Percentiles rank a stretch among this genome's conserved stretches.
These are phyloP conservation scores for Paramecium pentaurelia DNA, from an alignment of 73 alveolate genomes.

Conservation along the genomic window DNA sequence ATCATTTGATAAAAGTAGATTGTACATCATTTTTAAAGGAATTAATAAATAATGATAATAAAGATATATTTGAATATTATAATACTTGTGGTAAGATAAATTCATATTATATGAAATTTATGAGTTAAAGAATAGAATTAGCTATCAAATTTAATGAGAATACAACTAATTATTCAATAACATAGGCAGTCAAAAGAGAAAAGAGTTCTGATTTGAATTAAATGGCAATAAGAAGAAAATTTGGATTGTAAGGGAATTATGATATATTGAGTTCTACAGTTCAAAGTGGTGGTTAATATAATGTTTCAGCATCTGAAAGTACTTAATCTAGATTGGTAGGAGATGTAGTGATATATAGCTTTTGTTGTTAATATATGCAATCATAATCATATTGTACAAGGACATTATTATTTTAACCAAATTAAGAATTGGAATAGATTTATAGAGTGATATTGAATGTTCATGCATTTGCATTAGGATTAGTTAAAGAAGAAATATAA, in stretches of 20 bases:
- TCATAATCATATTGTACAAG: background rate
- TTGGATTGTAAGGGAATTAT: background rate
- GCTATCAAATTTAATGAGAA: background rate
- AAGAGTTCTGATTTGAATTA: background rate
- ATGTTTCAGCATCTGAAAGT: background rate
- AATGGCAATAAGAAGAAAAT: background rate
- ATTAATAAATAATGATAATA: background rate
- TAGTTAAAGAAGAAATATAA: background rate
- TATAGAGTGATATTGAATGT: background rate
- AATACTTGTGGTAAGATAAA: background rate
- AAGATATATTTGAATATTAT: background rate
- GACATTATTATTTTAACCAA: conserved; percentile 2
- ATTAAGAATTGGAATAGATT: background rate
- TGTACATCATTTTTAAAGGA: background rate
- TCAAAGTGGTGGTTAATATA: conserved; percentile 38
- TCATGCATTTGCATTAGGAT: conserved; percentile 2
- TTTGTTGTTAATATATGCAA: background rate
- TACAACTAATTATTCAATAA: background rate
- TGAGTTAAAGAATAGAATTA: background rate
- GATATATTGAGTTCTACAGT: background rate
- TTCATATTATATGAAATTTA: background rate
- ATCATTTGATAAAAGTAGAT: background rate
- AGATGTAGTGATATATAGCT: background rate
- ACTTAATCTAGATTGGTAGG: background rate
- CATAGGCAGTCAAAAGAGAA: background rate